phyloP scores from a whole-genome alignment of 2,329 filamentous ascomycete species.

The Cladosporium sp. region DNA sequence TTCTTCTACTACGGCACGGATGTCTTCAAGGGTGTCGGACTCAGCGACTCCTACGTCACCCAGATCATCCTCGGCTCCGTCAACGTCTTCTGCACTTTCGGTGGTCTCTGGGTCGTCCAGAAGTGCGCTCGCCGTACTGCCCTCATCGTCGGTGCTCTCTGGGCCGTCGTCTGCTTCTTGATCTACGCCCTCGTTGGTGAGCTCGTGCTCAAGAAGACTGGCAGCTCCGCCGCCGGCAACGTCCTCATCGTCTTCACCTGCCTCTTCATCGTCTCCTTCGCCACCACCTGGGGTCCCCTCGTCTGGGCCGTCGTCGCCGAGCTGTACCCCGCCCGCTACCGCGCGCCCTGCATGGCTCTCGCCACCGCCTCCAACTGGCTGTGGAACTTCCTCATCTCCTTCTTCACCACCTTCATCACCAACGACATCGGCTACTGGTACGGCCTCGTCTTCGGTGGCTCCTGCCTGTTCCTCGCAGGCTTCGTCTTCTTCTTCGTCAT shows the following conservation, averaged over 20 bases:
- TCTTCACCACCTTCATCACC: slow-evolving; percentile 42
- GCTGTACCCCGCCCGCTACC: slow-evolving; percentile 40
- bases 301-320: slow-evolving; percentile 40
- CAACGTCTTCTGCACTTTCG: slow-evolving; percentile 51
- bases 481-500: slow-evolving; percentile 44
- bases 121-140: slow-evolving; percentile 51
- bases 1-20: slow-evolving; percentile 41
- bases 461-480: slow-evolving; percentile 36
- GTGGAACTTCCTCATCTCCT: slow-evolving; percentile 38
- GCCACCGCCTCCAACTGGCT: slow-evolving; percentile 48
- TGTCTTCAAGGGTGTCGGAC: slow-evolving; percentile 42
- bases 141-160: slow-evolving; percentile 47
- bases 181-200: slow-evolving; percentile 49
- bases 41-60: slow-evolving; percentile 46
- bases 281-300: slow-evolving; percentile 38
- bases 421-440: slow-evolving; percentile 42
- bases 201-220: slow-evolving; percentile 29
- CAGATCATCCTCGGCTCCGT: slow-evolving; percentile 50
- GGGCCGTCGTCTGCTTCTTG: slow-evolving; percentile 58
- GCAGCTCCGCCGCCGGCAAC: slow-evolving; percentile 32
- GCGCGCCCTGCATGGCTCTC: slow-evolving; percentile 47
- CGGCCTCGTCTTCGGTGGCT: slow-evolving; percentile 42
- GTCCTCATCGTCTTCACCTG: slow-evolving; percentile 40
- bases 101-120: slow-evolving; percentile 50
- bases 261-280: slow-evolving; percentile 39